Conservation (phyloP, 352 stramenopile species). For the Globisporangium okanoganense region DNA sequence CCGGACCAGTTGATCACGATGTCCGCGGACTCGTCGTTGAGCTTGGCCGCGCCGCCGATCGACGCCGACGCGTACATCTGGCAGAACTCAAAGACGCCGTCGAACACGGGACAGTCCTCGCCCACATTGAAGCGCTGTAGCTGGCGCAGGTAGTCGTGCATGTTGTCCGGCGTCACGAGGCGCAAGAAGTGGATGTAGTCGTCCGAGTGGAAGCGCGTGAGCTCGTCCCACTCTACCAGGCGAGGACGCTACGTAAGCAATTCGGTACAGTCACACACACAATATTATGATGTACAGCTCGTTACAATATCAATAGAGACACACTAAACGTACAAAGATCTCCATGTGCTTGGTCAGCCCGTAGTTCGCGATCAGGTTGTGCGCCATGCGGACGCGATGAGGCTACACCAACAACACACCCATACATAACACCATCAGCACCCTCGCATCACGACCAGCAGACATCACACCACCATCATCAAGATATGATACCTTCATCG, state of each 20-base stretch:
- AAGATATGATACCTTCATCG: conserved; percentile 73
- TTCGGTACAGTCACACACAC: background rate
- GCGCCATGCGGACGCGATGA: conserved; percentile 98
- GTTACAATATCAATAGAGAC: background rate
- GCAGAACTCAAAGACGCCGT: conserved; percentile 99
- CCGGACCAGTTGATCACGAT: conserved; percentile 99
- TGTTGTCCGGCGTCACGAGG: conserved; percentile 98
- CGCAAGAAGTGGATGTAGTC: conserved; percentile 99
- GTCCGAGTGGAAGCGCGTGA: conserved; percentile 99
- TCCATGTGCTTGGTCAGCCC: conserved; percentile 99
- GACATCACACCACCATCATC: background rate
- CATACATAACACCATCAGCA: background rate
- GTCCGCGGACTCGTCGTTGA: conserved; percentile 95
- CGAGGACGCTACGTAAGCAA: conserved; percentile 72
- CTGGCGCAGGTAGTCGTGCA: conserved; percentile 94
- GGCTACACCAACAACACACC: conserved; percentile 48
- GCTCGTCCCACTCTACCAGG: conserved; percentile 94
- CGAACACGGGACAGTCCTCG: conserved; percentile 99
- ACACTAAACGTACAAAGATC: conserved; percentile 86
- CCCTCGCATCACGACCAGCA: background rate
- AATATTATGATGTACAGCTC: background rate
- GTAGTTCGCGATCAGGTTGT: conserved; percentile 99
- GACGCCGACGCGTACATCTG: conserved; percentile 97
- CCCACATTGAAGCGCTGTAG: conserved; percentile 98
- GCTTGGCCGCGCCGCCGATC: conserved; percentile 94